Conservation (phyloP, 148 eudicot genomes). For the Persicaria tinctoria region DNA sequence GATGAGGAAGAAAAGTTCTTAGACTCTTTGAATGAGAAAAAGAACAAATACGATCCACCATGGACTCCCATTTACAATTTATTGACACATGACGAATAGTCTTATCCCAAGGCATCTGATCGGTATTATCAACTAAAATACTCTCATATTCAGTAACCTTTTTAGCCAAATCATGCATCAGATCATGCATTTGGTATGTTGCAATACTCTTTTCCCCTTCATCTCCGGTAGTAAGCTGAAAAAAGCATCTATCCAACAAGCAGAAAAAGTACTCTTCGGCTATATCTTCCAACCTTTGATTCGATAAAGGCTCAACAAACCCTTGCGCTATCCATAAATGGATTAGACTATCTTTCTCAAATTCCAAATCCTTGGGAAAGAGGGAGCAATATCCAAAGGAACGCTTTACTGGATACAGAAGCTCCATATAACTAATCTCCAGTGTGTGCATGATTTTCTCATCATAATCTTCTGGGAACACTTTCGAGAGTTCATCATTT, state of each 20-base stretch:
- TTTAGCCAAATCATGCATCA: conserved; percentile 22
- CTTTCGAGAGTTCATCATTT: conserved; percentile 2
- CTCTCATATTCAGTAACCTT: conserved; percentile 8
- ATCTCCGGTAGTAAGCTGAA: not conserved
- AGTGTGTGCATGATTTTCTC: conserved; percentile 20
- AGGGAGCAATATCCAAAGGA: conserved; percentile 15
- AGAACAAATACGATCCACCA: not conserved
- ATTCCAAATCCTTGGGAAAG: not conserved
- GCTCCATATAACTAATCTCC: conserved; percentile 27
- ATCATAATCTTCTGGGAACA: not conserved
- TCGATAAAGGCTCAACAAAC: not conserved
- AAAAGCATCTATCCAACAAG: no score
- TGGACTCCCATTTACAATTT: no score
- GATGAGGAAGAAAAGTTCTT: not conserved
- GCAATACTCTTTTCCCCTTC: not conserved
- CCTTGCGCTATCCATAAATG: conserved; percentile 24
- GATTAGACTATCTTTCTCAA: conserved; percentile 13
- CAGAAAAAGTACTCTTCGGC: not conserved
- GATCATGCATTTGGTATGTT: conserved; percentile 17
- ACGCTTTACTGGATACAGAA: conserved; percentile 2
- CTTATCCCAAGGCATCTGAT: not conserved
- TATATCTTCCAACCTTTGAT: conserved; percentile 13
- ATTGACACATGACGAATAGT: no score
- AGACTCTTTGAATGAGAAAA: not conserved
- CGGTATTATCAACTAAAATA: not conserved